These are phyloP conservation scores for Backusella australiensis DNA, from an alignment of 192 early-diverging fungal genomes.

Conservation along the genomic window DNA sequence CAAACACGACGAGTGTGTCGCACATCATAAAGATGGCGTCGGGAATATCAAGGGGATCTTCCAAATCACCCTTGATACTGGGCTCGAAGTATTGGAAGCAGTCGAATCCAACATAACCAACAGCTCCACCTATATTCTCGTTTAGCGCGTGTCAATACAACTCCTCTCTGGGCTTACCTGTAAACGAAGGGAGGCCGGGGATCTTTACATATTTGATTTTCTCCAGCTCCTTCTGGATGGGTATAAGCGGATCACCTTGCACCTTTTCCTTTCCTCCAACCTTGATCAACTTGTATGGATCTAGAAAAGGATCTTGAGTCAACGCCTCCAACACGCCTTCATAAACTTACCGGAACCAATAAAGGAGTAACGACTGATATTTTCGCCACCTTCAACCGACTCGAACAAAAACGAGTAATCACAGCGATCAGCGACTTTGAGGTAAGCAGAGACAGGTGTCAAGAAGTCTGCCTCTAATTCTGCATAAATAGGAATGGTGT, in stretches of 20 bases:
- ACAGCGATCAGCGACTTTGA: constrained; percentile 76
- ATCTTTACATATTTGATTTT: constrained; percentile 75
- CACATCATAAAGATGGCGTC: constrained; percentile 94
- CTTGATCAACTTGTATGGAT: constrained; percentile 85
- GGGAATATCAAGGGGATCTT: constrained; percentile 87
- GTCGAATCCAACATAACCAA: constrained; percentile 97
- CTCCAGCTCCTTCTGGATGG: constrained; percentile 84
- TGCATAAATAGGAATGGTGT: constrained; percentile 89
- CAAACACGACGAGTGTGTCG: constrained; percentile 95
- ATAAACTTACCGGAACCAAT: constrained; percentile 76
- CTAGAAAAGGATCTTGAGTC: constrained; percentile 34
- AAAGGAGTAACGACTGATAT: constrained; percentile 94
- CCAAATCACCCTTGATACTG: constrained; percentile 71
- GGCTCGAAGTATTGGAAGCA: constrained; percentile 99
- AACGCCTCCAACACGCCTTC: not conserved
- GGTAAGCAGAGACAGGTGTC: constrained; percentile 95
- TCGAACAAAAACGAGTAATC: constrained; percentile 96
- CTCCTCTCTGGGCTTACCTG: constrained; percentile 45
- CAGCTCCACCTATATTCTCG: constrained; percentile 73
- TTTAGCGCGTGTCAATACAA: not conserved
- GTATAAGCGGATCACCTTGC: constrained; percentile 82
- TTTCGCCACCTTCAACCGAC: constrained; percentile 91
- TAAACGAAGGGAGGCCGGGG: constrained; percentile 81
- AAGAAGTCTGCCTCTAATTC: constrained; percentile 88
- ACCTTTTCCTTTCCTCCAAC: constrained; percentile 69